phyloP scores from a whole-genome alignment of 2,329 filamentous ascomycete species.

The Lizonia empirigonia region DNA sequence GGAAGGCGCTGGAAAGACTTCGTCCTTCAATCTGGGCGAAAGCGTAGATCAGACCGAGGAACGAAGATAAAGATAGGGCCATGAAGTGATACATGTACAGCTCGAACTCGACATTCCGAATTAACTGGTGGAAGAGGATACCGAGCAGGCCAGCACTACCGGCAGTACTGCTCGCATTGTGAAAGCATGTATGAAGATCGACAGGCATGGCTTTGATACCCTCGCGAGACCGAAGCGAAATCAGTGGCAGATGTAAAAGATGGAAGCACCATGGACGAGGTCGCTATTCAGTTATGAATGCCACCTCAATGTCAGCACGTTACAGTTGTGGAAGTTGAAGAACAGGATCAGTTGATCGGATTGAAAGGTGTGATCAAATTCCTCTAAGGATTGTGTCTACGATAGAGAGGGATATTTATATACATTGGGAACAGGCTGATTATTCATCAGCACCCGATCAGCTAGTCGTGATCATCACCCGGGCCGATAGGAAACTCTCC shows the following conservation, averaged over 20 bases:
- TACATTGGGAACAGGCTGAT: no score
- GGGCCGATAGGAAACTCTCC: no score
- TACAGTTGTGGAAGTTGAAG: no score
- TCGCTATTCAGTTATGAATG: not conserved
- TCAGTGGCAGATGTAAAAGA: not conserved
- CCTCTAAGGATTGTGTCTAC: no score
- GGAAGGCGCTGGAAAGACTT: conserved; percentile 8
- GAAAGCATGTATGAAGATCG: not conserved
- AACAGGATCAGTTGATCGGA: no score
- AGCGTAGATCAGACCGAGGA: conserved; percentile 18
- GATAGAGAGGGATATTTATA: no score
- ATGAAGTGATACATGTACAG: conserved; percentile 35
- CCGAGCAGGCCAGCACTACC: conserved; percentile 19
- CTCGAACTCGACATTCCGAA: conserved; percentile 31
- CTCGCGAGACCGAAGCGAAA: not conserved
- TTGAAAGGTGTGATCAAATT: no score
- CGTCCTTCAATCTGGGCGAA: conserved; percentile 2
- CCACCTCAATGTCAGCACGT: not conserved
- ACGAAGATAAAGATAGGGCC: conserved; percentile 13
- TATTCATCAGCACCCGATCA: no score
- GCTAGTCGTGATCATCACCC: no score
- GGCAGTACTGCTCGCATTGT: conserved; percentile 3
- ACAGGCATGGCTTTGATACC: not conserved
- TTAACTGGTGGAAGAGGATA: conserved; percentile 27
- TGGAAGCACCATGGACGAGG: not conserved